Percentiles rank a stretch among this genome's conserved stretches.
Evolutionary conservation across 305 asterid species (phyloP).

Genomic region (Fraxinus sp.): DNA sequence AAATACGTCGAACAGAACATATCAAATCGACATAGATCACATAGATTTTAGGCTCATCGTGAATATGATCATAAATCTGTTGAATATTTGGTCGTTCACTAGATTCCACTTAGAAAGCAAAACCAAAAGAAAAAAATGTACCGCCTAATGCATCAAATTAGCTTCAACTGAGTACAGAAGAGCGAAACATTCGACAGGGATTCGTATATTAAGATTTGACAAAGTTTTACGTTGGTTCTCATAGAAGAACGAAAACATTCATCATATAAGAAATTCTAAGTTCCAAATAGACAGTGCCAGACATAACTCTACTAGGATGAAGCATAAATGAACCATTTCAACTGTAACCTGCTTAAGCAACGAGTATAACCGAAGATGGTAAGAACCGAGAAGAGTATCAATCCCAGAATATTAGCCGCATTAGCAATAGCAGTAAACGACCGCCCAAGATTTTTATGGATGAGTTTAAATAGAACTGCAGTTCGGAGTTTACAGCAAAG

Average conservation of each 20-base stretch:
- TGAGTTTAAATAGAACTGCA: neutral
- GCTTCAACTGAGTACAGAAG: neutral
- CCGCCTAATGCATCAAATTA: neutral
- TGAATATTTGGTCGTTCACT: neutral
- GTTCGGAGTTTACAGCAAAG: neutral
- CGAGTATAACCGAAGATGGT: neutral
- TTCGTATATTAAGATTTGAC: neutral
- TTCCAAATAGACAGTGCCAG: neutral
- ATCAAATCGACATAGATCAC: neutral
- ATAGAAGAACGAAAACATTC: neutral
- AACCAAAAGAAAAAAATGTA: neutral
- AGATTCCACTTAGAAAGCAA: neutral
- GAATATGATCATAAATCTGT: neutral
- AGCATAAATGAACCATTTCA: neutral
- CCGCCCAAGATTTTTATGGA: neutral
- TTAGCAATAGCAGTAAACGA: neutral
- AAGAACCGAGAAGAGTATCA: neutral
- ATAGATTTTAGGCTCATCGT: neutral
- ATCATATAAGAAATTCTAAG: neutral
- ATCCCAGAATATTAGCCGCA: neutral
- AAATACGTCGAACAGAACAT: neutral
- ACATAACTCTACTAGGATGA: neutral
- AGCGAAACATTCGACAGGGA: neutral
- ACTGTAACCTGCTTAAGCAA: neutral
- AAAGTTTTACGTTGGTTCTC: neutral